Evolutionary conservation across 2,329 filamentous ascomycete species (phyloP).

Genomic region (Colletotrichum somersetense): DNA sequence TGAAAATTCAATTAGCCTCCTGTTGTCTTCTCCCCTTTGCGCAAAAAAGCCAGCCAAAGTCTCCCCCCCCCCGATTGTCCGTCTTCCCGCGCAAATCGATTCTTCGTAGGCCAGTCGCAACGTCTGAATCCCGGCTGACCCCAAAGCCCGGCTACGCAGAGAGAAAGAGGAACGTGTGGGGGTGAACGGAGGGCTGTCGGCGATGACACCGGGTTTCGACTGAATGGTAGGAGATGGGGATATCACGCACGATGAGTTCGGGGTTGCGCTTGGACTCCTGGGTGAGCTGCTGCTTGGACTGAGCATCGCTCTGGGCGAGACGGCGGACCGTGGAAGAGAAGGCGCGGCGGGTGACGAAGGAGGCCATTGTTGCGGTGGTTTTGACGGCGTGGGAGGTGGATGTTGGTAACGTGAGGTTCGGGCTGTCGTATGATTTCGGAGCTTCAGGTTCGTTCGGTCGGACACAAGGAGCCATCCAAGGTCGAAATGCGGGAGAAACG

Average conservation of each 20-base stretch:
- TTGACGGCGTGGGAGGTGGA: conserved; percentile 20
- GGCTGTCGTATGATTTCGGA: conserved; percentile 43
- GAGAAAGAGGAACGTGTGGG: conserved; percentile 23
- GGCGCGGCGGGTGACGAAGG: conserved; percentile 67
- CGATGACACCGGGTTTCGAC: conserved; percentile 11
- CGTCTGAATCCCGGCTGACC: neutral
- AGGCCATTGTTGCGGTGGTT: conserved; percentile 63
- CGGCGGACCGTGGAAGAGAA: conserved; percentile 68
- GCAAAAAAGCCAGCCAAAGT: neutral
- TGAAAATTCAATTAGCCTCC: conserved; percentile 32
- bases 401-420: conserved; percentile 34
- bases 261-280: conserved; percentile 69
- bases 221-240: conserved; percentile 38
- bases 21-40: neutral
- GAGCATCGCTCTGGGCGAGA: conserved; percentile 52
- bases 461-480: conserved; percentile 9
- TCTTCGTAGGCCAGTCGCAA: neutral
- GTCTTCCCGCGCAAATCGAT: neutral
- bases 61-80: neutral
- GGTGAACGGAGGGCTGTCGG: conserved; percentile 39
- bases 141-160: conserved; percentile 1
- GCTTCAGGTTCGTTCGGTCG: conserved; percentile 39
- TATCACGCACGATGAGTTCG: conserved; percentile 58
- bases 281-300: conserved; percentile 63
- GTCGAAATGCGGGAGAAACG: conserved; percentile 43